A percentile compares a stretch with the other conserved stretches of the same genome.
These are phyloP conservation scores for Athelia psychrophila DNA, from an alignment of 1,284 basidiomycete species.

Conservation along the genomic window DNA sequence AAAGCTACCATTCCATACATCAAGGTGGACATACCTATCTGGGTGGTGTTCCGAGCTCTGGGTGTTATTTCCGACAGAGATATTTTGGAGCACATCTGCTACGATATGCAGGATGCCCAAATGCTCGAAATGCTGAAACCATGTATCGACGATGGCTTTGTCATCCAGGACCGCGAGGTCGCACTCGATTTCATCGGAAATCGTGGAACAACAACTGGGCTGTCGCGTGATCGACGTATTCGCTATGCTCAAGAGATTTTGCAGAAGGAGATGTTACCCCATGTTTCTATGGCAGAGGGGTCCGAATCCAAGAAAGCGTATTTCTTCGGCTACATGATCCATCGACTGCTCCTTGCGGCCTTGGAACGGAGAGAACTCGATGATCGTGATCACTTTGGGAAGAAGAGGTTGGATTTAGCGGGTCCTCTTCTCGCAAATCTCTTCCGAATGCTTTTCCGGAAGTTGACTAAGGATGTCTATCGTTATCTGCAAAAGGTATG, in stretches of 20 bases:
- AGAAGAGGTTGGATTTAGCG: constrained; percentile 95
- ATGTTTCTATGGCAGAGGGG: constrained; percentile 94
- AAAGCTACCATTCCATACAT: constrained; percentile 98
- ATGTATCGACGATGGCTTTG: constrained; percentile 98
- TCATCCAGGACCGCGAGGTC: constrained; percentile 96
- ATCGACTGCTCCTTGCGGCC: constrained; percentile 90
- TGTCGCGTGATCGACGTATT: constrained; percentile 89
- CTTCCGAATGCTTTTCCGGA: constrained; percentile 97
- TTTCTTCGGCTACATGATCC: constrained; percentile 99
- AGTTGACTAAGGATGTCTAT: constrained; percentile 96
- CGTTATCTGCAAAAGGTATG: constrained; percentile 93
- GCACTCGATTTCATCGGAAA: constrained; percentile 98
- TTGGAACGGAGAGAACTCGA: constrained; percentile 95
- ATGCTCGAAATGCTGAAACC: constrained; percentile 99
- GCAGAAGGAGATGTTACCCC: constrained; percentile 98
- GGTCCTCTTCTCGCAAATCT: constrained; percentile 94
- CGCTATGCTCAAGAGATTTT: constrained; percentile 97
- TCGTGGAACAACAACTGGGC: constrained; percentile 93
- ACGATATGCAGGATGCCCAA: constrained; percentile 93
- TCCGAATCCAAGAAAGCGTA: constrained; percentile 99
- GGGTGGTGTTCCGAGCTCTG: constrained; percentile 97
- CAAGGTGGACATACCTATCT: constrained; percentile 97
- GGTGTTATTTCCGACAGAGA: constrained; percentile 98
- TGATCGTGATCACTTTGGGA: constrained; percentile 99
- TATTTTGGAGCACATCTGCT: constrained; percentile 98